Conservation (phyloP, 208 protist species). For the Blastocrithidia nonstop region DNA sequence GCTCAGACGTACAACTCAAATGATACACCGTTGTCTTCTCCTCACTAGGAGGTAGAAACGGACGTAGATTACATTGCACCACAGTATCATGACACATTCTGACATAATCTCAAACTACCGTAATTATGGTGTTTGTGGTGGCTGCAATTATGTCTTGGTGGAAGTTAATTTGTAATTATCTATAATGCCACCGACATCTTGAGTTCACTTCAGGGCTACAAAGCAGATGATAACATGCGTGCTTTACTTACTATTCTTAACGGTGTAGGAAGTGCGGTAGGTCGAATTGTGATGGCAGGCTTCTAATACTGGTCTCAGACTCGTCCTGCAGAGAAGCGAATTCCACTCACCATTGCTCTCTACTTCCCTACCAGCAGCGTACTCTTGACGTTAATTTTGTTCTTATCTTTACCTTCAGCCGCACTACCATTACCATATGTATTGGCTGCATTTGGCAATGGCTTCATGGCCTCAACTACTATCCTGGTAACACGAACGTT, state of each 20-base stretch:
- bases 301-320: constrained; percentile 18
- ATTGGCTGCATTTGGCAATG: constrained; percentile 23
- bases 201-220: constrained; percentile 14
- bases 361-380: constrained; percentile 13
- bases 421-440: constrained; percentile 18
- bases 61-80: constrained; percentile 46
- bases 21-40: neutral
- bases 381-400: constrained; percentile 16
- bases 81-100: constrained; percentile 34
- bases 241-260: constrained; percentile 21
- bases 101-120: constrained; percentile 13
- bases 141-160: constrained; percentile 18
- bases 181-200: constrained; percentile 29
- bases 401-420: constrained; percentile 9
- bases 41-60: constrained; percentile 4
- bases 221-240: constrained; percentile 6
- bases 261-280: constrained; percentile 18
- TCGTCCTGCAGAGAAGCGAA: constrained; percentile 13
- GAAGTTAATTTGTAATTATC: constrained; percentile 31
- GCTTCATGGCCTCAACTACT: constrained; percentile 22
- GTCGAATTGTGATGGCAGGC: constrained; percentile 11
- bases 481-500: constrained; percentile 42
- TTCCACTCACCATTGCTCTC: constrained; percentile 17
- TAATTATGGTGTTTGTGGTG: constrained; percentile 25
- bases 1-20: too few species aligned